phyloP scores from a whole-genome alignment of 169 alveolate species.

The Babesia bovis region DNA sequence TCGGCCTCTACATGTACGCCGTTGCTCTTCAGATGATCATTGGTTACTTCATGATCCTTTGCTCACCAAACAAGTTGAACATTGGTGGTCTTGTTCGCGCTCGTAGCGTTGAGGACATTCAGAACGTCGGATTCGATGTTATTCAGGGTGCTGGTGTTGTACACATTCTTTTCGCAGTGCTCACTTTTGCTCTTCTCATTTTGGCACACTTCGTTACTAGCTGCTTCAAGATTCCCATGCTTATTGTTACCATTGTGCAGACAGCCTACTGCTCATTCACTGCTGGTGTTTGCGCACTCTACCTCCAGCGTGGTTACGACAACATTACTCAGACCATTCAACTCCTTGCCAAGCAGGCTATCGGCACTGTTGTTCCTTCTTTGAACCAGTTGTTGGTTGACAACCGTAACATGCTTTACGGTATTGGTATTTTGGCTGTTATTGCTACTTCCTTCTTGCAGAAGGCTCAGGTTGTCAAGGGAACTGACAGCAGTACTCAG shows the following conservation, averaged over 20 bases:
- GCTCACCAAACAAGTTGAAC: slow-evolving; percentile 56
- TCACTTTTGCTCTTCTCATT: slow-evolving; percentile 40
- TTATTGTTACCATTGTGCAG: slow-evolving; percentile 43
- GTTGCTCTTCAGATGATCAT: slow-evolving; percentile 42
- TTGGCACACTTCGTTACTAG: slow-evolving; percentile 44
- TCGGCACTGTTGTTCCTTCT: background rate
- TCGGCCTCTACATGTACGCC: slow-evolving; percentile 58
- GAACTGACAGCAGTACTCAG: slow-evolving; percentile 38
- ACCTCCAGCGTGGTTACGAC: slow-evolving; percentile 52
- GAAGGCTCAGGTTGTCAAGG: slow-evolving; percentile 54
- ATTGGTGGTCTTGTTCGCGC: slow-evolving; percentile 19
- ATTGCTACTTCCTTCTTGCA: slow-evolving; percentile 60
- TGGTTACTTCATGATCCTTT: slow-evolving; percentile 45
- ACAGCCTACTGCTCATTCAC: slow-evolving; percentile 58
- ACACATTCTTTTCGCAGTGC: slow-evolving; percentile 37
- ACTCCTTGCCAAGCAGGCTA: slow-evolving; percentile 4
- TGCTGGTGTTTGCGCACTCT: slow-evolving; percentile 41
- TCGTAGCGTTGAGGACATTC: slow-evolving; percentile 30
- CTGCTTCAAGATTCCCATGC: slow-evolving; percentile 56
- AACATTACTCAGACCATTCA: slow-evolving; percentile 18
- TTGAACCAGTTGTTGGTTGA: slow-evolving; percentile 40
- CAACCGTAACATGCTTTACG: slow-evolving; percentile 37
- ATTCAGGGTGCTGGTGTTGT: slow-evolving; percentile 60
- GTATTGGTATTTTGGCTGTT: slow-evolving; percentile 43
- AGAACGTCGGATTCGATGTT: slow-evolving; percentile 42